phyloP scores from a whole-genome alignment of 169 alveolate species.

The Eimeria necatrix region DNA sequence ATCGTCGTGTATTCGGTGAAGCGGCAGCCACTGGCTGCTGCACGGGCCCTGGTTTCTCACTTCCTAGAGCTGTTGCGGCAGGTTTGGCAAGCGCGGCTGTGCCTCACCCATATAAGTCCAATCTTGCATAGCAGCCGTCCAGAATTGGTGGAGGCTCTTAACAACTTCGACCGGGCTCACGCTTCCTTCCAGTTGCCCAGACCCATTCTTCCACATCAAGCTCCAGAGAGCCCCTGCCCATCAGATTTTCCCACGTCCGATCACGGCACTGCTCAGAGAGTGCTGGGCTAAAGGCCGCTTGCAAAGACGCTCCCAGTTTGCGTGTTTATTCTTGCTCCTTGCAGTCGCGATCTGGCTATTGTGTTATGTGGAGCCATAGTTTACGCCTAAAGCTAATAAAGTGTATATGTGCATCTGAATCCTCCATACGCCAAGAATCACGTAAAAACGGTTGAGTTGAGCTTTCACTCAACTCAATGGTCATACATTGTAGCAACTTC shows the following conservation, averaged over 20 bases:
- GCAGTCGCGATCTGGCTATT: too few species aligned
- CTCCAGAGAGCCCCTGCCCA: neutral
- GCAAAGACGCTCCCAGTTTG: too few species aligned
- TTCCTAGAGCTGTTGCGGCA: slow-evolving; percentile 58
- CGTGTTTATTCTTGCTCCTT: too few species aligned
- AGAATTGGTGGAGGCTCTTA: slow-evolving; percentile 23
- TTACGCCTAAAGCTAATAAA: too few species aligned
- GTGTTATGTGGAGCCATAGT: too few species aligned
- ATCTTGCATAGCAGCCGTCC: slow-evolving; percentile 29
- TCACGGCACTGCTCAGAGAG: neutral
- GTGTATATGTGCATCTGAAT: too few species aligned
- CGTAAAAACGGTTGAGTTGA: too few species aligned
- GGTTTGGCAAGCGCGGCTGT: slow-evolving; percentile 63
- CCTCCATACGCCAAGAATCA: too few species aligned
- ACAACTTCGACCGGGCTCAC: slow-evolving; percentile 7
- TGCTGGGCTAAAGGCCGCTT: neutral
- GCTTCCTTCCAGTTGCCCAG: neutral
- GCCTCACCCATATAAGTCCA: slow-evolving; percentile 65
- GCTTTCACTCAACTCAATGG: too few species aligned
- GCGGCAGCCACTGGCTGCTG: slow-evolving; percentile 20
- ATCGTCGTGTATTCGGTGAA: slow-evolving; percentile 43
- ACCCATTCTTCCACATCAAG: neutral
- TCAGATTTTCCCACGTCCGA: neutral
- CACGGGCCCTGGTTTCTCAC: neutral
- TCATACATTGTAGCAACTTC: too few species aligned